These are phyloP conservation scores for Ganoderma sp. DNA, from an alignment of 1,284 basidiomycete species.

Conservation along the genomic window DNA sequence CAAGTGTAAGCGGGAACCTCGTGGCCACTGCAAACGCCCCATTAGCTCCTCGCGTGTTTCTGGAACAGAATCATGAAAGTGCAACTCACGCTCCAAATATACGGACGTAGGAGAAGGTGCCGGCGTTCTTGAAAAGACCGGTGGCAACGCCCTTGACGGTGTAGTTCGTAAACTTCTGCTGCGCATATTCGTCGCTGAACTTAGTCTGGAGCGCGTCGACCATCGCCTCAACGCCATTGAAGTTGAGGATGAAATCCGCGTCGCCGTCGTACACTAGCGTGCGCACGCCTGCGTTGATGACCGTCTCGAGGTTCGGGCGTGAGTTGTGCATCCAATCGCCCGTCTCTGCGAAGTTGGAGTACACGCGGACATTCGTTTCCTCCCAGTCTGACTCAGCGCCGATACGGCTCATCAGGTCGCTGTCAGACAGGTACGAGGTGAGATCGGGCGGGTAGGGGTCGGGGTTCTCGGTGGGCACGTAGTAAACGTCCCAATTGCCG, in stretches of 20 bases:
- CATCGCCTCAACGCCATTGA: constrained; percentile 66
- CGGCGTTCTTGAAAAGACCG: constrained; percentile 64
- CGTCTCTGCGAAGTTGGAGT: constrained; percentile 61
- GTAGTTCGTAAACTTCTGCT: constrained; percentile 52
- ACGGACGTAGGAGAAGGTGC: constrained; percentile 64
- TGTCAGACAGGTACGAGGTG: constrained; percentile 47
- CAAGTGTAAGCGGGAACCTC: constrained; percentile 34
- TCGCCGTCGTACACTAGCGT: constrained; percentile 62
- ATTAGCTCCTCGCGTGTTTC: background rate
- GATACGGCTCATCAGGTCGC: constrained; percentile 45
- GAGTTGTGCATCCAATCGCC: constrained; percentile 73
- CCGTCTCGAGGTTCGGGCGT: constrained; percentile 57
- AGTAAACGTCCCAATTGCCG: constrained; percentile 58
- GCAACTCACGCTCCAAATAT: constrained; percentile 51
- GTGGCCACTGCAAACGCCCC: constrained; percentile 27
- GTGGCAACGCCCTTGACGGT: constrained; percentile 56
- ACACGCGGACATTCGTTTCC: constrained; percentile 52
- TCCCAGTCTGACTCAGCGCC: constrained; percentile 60
- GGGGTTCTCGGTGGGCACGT: constrained; percentile 54
- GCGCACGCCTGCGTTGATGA: constrained; percentile 65
- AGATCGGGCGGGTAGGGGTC: constrained; percentile 64
- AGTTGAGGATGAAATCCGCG: constrained; percentile 68
- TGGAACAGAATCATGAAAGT: background rate
- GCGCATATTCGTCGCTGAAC: constrained; percentile 41
- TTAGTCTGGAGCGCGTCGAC: constrained; percentile 38